Evolutionary conservation across 2,329 filamentous ascomycete genomes (phyloP).

Genomic region (Venturiaceae sp.): DNA sequence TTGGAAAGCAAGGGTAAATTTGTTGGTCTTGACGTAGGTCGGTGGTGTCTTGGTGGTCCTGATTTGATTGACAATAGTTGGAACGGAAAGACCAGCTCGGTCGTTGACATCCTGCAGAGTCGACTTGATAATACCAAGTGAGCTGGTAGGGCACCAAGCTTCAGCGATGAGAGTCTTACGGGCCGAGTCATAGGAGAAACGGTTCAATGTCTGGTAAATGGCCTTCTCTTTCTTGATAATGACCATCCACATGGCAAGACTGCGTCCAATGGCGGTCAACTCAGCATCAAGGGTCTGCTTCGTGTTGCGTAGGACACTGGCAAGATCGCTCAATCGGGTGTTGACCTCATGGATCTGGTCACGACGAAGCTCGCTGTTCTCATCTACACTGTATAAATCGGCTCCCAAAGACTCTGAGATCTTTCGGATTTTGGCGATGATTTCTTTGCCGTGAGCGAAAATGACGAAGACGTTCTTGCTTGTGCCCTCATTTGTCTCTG

Average conservation of each 20-base stretch:
- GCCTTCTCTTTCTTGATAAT: constrained; percentile 98
- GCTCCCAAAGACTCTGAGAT: constrained; percentile 96
- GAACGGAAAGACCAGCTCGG: constrained; percentile 88
- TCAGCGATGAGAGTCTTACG: constrained; percentile 95
- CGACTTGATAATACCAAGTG: constrained; percentile 78
- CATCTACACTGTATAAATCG: constrained; percentile 91
- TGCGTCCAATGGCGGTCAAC: constrained; percentile 85
- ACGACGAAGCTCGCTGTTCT: constrained; percentile 88
- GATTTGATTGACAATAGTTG: constrained; percentile 97
- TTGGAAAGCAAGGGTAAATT: constrained; percentile 96
- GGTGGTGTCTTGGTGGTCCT: constrained; percentile 94
- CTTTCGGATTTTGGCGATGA: constrained; percentile 96
- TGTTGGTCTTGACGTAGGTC: constrained; percentile 96
- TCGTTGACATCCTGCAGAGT: constrained; percentile 96
- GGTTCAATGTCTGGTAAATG: constrained; percentile 89
- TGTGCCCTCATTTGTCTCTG: constrained; percentile 81
- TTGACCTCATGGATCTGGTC: constrained; percentile 99
- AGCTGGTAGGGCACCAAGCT: constrained; percentile 93
- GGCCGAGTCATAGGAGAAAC: constrained; percentile 92
- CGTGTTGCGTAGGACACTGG: constrained; percentile 88
- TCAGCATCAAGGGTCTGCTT: constrained; percentile 90
- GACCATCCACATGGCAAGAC: constrained; percentile 92
- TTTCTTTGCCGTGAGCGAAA: constrained; percentile 96
- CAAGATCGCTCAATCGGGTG: constrained; percentile 79
- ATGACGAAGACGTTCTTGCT: constrained; percentile 99